These are phyloP conservation scores for Austroboletus niveus DNA, from an alignment of 1,284 basidiomycete species.

Conservation along the genomic window DNA sequence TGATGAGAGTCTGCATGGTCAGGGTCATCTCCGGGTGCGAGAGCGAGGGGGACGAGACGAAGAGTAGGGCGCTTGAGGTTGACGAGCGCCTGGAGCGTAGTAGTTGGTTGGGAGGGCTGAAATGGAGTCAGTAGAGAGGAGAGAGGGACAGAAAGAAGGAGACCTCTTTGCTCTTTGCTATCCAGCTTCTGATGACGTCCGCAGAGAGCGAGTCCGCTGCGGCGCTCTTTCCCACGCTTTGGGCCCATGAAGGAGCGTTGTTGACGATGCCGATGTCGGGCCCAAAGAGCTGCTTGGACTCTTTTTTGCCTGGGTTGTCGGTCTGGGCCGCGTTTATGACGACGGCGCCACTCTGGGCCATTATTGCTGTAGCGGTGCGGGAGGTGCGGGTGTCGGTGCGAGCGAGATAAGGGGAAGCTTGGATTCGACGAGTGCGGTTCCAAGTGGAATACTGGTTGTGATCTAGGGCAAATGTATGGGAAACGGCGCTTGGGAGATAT, in stretches of 20 bases:
- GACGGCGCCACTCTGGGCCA: constrained; percentile 39
- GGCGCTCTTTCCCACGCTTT: constrained; percentile 29
- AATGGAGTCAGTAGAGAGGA: constrained; percentile 1
- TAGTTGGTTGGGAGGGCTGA: constrained; percentile 77
- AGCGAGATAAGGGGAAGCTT: constrained; percentile 49
- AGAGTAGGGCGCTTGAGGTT: constrained; percentile 86
- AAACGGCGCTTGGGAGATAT: not conserved
- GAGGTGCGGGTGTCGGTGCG: constrained; percentile 46
- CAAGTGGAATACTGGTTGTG: constrained; percentile 50
- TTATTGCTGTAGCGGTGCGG: constrained; percentile 42
- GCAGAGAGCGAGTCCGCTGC: constrained; percentile 30
- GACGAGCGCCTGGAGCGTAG: constrained; percentile 86
- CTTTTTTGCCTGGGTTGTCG: constrained; percentile 25
- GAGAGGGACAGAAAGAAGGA: not conserved
- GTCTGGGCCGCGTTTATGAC: constrained; percentile 39
- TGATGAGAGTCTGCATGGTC: constrained; percentile 47
- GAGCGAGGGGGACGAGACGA: constrained; percentile 63
- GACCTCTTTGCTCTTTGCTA: constrained; percentile 83
- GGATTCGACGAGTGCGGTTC: constrained; percentile 52
- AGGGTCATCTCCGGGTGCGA: constrained; percentile 43
- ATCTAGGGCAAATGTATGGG: constrained; percentile 34
- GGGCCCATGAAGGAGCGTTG: constrained; percentile 45
- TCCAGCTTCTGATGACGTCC: constrained; percentile 70
- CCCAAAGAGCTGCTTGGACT: constrained; percentile 58
- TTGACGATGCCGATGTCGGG: constrained; percentile 61